A percentile compares a stretch with the other conserved stretches of the same genome.
Conservation (phyloP, 192 early-diverging fungal species). For the Phycomyces blakesleeanus region DNA sequence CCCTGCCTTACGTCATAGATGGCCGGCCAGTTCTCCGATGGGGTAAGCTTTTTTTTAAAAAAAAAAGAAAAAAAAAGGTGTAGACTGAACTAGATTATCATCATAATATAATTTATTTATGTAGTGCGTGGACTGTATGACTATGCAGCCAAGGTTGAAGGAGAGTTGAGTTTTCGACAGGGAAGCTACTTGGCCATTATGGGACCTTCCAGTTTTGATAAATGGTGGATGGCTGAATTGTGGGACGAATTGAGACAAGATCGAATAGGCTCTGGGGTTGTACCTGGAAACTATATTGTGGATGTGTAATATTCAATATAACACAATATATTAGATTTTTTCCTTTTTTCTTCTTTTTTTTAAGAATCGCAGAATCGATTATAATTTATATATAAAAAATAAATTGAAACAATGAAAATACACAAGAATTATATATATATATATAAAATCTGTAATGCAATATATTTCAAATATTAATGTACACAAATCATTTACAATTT, state of each 20-base stretch:
- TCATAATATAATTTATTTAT: too few species aligned
- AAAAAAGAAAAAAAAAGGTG: too few species aligned
- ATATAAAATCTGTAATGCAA: too few species aligned
- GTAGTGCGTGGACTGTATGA: constrained; percentile 7
- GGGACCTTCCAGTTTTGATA: constrained; percentile 9
- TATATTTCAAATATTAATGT: too few species aligned
- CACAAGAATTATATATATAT: too few species aligned
- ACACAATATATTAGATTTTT: too few species aligned
- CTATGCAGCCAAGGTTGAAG: constrained; percentile 6
- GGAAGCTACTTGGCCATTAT: constrained; percentile 9
- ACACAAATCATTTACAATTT: too few species aligned
- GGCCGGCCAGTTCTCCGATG: constrained; percentile 9
- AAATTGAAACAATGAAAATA: too few species aligned
- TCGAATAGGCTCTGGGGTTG: constrained; percentile 7
- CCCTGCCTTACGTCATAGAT: neutral
- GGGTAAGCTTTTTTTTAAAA: constrained; percentile 19
- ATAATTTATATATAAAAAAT: too few species aligned
- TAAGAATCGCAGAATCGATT: too few species aligned
- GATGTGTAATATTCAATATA: neutral
- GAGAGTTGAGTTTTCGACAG: constrained; percentile 7
- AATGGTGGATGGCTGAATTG: constrained; percentile 15
- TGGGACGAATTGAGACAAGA: constrained; percentile 9
- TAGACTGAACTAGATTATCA: too few species aligned
- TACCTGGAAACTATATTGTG: constrained; percentile 12
- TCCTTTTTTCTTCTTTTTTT: too few species aligned